Evolutionary conservation across 352 stramenopile genomes (phyloP), one percentile per base, ranked within the genome.

Genomic region (Pythium aquatile): DNA sequence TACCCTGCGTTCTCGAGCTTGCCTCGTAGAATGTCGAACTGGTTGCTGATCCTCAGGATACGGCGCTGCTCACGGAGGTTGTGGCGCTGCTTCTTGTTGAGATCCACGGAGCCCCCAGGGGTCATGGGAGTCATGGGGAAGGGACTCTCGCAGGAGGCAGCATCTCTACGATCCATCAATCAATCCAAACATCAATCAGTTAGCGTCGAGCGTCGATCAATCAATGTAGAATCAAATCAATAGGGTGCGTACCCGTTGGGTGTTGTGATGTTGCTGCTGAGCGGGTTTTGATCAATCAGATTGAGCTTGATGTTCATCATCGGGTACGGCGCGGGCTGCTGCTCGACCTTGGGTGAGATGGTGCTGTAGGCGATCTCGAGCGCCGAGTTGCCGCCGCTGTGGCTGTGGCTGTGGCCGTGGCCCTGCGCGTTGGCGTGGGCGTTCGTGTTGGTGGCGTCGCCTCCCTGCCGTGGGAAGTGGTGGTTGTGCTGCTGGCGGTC

Each of bases 251-350:
- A 42, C 33, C 68, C 75, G 29, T 79, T 80, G 30, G 68, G 58
- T 32, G 54, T 76, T n/a, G 66, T 72, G 42, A 83, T 71, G 59
- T 75, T 77, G 53, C 74, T 83, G 55, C 59, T 42, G n/a, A 79
- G 63, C 29, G 77, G 75, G 64, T 81, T 87, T 63, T 90, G 75
- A 70, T 93, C 82, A 60, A 93, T 91, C 39, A 93, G 74, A 59
- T 76, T 91, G 28, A 93, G 82, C 61, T 93, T 93, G 72, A 93
- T 91, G 71, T 93, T 82, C 84, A 93, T 90, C 84, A 93, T 90
- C 32, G 73, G 73, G 52, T 81, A 79, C 56, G 73, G 68, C 37
- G 73, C 61, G 59, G 79, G 74, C 61, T 68, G 52, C 61, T 68
- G 63, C 58, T 90, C 79, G 47, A 86, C 74, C 70, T 90, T 89